Conservation (phyloP, 2,329 filamentous ascomycete species). For the Magnaporthiopsis rhizophila region DNA sequence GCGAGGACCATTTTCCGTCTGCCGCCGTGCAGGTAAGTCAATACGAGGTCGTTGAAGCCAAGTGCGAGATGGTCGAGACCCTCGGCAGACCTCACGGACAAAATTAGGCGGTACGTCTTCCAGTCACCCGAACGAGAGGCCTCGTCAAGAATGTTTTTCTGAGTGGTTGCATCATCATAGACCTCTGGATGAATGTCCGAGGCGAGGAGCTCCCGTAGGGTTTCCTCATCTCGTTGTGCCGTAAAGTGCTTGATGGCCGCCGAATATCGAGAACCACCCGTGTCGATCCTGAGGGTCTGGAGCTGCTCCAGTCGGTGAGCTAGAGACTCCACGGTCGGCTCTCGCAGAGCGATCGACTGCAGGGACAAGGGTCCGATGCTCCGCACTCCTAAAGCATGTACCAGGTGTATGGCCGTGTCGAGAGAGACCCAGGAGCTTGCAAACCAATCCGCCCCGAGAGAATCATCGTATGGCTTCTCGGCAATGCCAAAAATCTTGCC, state of each 20-base stretch:
- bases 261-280: conserved; percentile 57
- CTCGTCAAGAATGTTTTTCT: conserved; percentile 29
- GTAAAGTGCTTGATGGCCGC: conserved; percentile 59
- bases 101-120: conserved; percentile 33
- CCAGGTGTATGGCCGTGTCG: conserved; percentile 61
- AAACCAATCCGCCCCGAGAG: conserved; percentile 71
- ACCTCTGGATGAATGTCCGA: conserved; percentile 49
- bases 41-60: conserved; percentile 26
- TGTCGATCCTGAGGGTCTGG: conserved; percentile 50
- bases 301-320: conserved; percentile 52
- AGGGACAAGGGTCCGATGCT: conserved; percentile 68
- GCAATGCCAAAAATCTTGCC: conserved; percentile 29
- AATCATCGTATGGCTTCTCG: conserved; percentile 52
- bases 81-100: conserved; percentile 31
- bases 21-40: conserved; percentile 18
- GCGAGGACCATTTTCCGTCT: conserved; percentile 17
- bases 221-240: conserved; percentile 40
- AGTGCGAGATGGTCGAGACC: conserved; percentile 20
- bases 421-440: conserved; percentile 64
- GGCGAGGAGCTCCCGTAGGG: conserved; percentile 36
- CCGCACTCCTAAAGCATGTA: conserved; percentile 63
- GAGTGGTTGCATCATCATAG: conserved; percentile 37
- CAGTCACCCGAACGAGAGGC: conserved; percentile 29
- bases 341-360: conserved; percentile 66
- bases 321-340: conserved; percentile 48